Conservation (phyloP, 306 rosid genomes). For the Cucurbita pepo region DNA sequence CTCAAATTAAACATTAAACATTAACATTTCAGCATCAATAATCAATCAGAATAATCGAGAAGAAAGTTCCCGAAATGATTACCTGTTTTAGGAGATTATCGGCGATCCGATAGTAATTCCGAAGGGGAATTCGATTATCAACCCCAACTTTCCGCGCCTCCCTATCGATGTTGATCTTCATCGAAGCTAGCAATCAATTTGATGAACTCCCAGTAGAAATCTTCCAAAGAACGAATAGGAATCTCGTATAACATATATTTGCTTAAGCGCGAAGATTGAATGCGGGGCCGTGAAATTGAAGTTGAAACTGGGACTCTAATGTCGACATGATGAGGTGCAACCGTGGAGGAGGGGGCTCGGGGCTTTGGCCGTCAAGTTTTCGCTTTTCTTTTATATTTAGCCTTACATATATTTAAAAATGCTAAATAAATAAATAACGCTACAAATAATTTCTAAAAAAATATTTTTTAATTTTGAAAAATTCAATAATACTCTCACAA, state of each 20-base stretch:
- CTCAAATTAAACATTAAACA: background rate
- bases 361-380: background rate
- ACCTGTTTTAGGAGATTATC: conserved; percentile 94
- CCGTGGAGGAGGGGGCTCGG: background rate
- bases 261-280: conserved; percentile 14
- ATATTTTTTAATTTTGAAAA: too few species aligned
- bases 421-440: too few species aligned
- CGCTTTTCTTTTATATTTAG: background rate
- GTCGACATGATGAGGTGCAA: conserved; percentile 24
- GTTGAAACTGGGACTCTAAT: conserved; percentile 11
- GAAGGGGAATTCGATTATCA: conserved; percentile 73
- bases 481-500: too few species aligned
- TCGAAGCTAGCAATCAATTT: conserved; percentile 19
- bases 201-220: background rate
- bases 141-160: conserved; percentile 57
- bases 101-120: conserved; percentile 74
- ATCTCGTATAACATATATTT: background rate
- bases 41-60: background rate
- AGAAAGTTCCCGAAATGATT: background rate
- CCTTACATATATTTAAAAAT: too few species aligned
- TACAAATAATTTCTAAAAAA: too few species aligned
- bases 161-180: conserved; percentile 59
- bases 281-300: conserved; percentile 5
- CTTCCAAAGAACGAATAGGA: background rate
- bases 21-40: background rate